Base-by-base conservation (phyloP, 2,329 filamentous ascomycete species). In the Penicillium rolfsii region DNA sequence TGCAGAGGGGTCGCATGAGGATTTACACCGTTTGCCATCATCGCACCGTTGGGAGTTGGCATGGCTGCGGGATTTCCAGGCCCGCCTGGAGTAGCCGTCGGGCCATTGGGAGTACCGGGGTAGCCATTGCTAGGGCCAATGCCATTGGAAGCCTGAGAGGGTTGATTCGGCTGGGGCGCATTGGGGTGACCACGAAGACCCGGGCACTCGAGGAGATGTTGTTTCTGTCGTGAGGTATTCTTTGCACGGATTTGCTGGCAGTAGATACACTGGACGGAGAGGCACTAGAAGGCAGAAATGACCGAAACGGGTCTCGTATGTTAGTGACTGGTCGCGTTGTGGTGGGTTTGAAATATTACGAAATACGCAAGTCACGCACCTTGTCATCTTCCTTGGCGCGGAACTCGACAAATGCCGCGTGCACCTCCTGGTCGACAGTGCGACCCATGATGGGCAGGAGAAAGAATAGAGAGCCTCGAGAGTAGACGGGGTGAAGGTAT, bases 381-480 rank as follows among this genome's bases (percentile, higher is more conserved):
- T 81, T 81, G 72, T 81, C 79, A 73, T 80, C 79, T 75, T 81
- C 80, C 76, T 82, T 82, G 75, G 81, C 81, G 72, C 81, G 79
- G 73, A 82, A 82, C 74, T 83, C 81, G 73, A 83, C 80, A 71
- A 82, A 82, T 64, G 81, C 81, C 65, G 80, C 79, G 73, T 83
- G 81, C 63, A 83, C 81, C 68, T 82, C 81, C 70, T 81, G 80
- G 74, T 83, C 81, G 70, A 82, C 79, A 46, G 80, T 82, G 59
- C 81, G 79, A 71, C 81, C 81, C 81, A 83, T 83, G 63, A 66
- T 75, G 70, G 41, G 41, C 14, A 36, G 19, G 9, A 69, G 59
- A 65, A 52, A 33, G 22, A 62, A 68, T 57, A 55, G 60, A 66
- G 67, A 28, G 59, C 36, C 52, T 46, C n/a, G 54, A 60, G 52